Conservation (phyloP, 2,329 filamentous ascomycete species). For the Periconia sp. region DNA sequence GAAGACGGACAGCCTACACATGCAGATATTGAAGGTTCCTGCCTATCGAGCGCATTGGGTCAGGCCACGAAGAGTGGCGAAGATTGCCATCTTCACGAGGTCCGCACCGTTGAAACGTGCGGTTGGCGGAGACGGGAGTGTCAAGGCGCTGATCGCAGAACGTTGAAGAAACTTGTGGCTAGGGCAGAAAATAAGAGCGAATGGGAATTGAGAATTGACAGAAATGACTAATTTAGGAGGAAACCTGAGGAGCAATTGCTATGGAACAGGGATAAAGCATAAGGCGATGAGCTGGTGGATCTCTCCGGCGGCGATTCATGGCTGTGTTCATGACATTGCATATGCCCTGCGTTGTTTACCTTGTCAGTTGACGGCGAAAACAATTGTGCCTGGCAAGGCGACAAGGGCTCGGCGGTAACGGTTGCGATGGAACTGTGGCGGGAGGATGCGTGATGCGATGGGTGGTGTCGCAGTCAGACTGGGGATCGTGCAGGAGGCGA, state of each 20-base stretch:
- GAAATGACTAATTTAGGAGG: conserved; percentile 19
- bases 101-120: conserved; percentile 28
- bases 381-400: conserved; percentile 1
- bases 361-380: conserved; percentile 1
- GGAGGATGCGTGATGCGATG: conserved; percentile 1
- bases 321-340: neutral
- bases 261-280: conserved; percentile 32
- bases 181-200: conserved; percentile 21
- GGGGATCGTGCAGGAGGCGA: conserved; percentile 8
- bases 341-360: conserved; percentile 2
- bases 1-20: conserved; percentile 2
- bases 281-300: conserved; percentile 4
- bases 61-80: conserved; percentile 23
- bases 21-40: conserved; percentile 7
- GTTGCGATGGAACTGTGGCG: conserved; percentile 1
- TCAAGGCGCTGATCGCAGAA: conserved; percentile 29
- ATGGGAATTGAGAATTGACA: conserved; percentile 17
- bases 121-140: conserved; percentile 17
- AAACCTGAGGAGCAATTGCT: conserved; percentile 18
- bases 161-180: conserved; percentile 17
- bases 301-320: neutral
- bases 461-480: neutral
- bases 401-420: conserved; percentile 6
- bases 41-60: conserved; percentile 14
- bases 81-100: neutral